Evolutionary conservation across 2,329 filamentous ascomycete genomes (phyloP), one percentile per base, ranked within the genome.

Genomic region (Cladosporium sp.): DNA sequence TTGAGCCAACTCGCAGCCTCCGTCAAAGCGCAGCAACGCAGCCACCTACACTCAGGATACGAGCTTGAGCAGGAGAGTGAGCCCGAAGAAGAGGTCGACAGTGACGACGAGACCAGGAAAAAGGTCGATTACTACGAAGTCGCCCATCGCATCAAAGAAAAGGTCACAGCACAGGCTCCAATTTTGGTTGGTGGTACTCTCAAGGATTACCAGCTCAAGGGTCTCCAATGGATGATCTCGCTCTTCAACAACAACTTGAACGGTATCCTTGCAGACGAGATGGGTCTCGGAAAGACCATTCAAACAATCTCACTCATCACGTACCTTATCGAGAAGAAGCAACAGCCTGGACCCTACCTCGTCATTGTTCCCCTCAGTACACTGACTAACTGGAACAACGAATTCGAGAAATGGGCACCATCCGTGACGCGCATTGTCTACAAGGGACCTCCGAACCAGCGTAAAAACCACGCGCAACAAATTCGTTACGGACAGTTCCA

Each of bases 241-340:
- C 85, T 99, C 16, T 99, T 98, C 86, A 99, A 99, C 88, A 99
- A 99, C 84, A 99, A 97, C 80, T 87, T 99, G 70, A 99, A 99
- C 78, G 95, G 95, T 86, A 98, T 99, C 71, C 84, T 99, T 73
- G 95, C 95, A 66, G 95, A 99, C 75, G 95, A 99, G 81, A 99
- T 99, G 95, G 95, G 95, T 89, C 91, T 99, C 70, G 95, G 95
- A 79, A 99, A 99, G 83, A 99, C 95, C 0, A 99, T 99, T 72
- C 95, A 99, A 80, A 98, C 95, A 53, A 99, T 99, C 80, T 96
- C 92, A 83, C 83, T 99, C 80, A 91, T 99, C 74, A 97, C 94
- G 3, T 96, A 99, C 76, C 89, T 99, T 68, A 97, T 99, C 71
- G 95, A 98, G 82, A 90, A 88, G 82, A 99, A 99, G 84, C 86